phyloP scores from a whole-genome alignment of 1,139 yeast genomes.

The Pichia sp. region DNA sequence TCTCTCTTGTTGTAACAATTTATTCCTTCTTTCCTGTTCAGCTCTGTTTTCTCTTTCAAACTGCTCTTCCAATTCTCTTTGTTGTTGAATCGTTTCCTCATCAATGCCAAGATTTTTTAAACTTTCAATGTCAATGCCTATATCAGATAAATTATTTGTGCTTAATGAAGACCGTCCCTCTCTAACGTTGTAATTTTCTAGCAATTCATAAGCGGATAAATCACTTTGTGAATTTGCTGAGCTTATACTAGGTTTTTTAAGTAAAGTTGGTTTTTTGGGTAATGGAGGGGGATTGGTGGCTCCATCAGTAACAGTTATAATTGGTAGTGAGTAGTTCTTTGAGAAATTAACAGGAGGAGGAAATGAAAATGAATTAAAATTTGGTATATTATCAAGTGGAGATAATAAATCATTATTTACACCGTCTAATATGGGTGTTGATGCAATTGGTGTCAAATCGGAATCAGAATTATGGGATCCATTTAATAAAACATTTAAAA shows the following conservation, averaged over 20 bases:
- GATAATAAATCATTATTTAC: too few species aligned
- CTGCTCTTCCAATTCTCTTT: slow-evolving; percentile 10
- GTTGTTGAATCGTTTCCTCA: slow-evolving; percentile 11
- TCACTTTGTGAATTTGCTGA: slow-evolving; percentile 3
- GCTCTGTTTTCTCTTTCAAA: slow-evolving; percentile 4
- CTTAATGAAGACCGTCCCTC: too few species aligned
- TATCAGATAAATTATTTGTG: too few species aligned
- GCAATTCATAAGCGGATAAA: slow-evolving; percentile 7
- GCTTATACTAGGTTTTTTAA: too few species aligned
- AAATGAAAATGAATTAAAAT: background rate
- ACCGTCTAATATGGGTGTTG: background rate
- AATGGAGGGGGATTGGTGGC: slow-evolving; percentile 3
- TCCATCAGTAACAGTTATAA: background rate
- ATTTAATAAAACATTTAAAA: too few species aligned
- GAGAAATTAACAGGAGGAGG: too few species aligned
- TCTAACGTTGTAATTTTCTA: slow-evolving; percentile 3
- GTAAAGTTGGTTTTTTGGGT: slow-evolving; percentile 11
- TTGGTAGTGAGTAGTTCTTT: background rate
- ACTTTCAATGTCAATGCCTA: slow-evolving; percentile 8
- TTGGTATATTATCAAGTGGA: background rate
- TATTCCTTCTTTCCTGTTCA: background rate
- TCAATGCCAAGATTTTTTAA: slow-evolving; percentile 10
- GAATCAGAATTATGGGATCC: background rate
- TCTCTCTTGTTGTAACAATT: background rate
- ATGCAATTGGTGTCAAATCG: background rate